Conservation (phyloP, 1,284 basidiomycete species). For the Ceratobasidium papillatum region DNA sequence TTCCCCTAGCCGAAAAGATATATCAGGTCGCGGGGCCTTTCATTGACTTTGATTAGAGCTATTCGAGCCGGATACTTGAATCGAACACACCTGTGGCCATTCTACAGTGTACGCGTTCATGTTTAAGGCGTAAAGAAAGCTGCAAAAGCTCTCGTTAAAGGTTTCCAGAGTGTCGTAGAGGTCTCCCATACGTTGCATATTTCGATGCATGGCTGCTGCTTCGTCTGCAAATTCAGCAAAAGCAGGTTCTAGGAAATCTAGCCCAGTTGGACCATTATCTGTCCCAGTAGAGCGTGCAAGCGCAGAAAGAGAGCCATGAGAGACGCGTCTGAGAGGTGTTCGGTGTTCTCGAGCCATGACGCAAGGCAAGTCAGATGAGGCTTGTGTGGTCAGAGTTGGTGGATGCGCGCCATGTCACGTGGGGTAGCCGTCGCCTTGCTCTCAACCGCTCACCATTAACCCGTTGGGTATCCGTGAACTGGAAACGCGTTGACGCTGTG, state of each 20-base stretch:
- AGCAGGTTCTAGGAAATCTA: conserved; percentile 86
- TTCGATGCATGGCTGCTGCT: conserved; percentile 78
- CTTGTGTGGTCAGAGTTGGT: not conserved
- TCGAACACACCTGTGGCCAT: conserved; percentile 78
- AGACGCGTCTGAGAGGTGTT: conserved; percentile 88
- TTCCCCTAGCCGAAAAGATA: conserved; percentile 66
- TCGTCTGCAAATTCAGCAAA: conserved; percentile 90
- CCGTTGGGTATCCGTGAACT: too few relatives aligned
- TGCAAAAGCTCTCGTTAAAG: conserved; percentile 94
- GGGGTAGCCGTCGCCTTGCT: not conserved
- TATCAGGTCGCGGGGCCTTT: conserved; percentile 54
- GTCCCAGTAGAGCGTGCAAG: conserved; percentile 70
- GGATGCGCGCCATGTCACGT: conserved; percentile 11
- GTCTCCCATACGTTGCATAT: conserved; percentile 73
- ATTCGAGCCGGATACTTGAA: not conserved
- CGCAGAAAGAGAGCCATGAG: conserved; percentile 87
- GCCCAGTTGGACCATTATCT: conserved; percentile 74
- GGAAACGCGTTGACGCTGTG: too few relatives aligned
- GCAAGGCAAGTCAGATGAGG: not conserved
- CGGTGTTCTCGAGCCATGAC: conserved; percentile 53
- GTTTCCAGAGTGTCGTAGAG: conserved; percentile 80
- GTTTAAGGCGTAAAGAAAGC: conserved; percentile 89
- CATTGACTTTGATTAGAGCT: not conserved
- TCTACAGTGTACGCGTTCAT: conserved; percentile 95
- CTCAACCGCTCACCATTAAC: too few relatives aligned